These are phyloP conservation scores for Pseudocercospora fijiensis DNA, from an alignment of 2,329 filamentous ascomycete genomes.

Conservation along the genomic window DNA sequence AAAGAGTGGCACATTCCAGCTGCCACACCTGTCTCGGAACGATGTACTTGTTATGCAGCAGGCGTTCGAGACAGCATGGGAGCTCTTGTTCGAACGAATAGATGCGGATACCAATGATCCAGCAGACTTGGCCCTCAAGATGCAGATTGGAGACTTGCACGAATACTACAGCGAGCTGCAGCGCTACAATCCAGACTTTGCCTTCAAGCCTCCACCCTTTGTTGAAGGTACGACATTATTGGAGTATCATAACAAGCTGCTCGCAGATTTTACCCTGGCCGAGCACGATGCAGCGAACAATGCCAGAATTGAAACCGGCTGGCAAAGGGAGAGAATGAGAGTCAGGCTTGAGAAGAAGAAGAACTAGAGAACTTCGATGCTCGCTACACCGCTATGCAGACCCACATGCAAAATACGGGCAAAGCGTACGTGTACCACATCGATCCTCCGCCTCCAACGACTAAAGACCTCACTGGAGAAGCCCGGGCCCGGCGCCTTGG, in stretches of 20 bases:
- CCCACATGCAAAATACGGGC: background rate
- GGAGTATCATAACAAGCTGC: background rate
- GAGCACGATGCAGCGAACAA: background rate
- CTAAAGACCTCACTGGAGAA: background rate
- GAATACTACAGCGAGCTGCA: background rate
- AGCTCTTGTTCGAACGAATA: background rate
- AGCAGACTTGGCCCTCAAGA: background rate
- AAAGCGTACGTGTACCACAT: background rate
- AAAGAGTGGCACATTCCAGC: conserved; percentile 18
- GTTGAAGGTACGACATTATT: background rate
- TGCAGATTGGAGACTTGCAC: background rate
- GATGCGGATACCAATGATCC: background rate
- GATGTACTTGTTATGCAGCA: conserved; percentile 22
- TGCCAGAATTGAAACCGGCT: background rate
- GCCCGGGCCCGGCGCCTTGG: background rate
- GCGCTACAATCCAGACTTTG: background rate
- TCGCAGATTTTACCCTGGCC: background rate
- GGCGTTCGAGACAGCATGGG: background rate
- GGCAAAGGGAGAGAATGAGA: background rate
- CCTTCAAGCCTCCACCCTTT: background rate
- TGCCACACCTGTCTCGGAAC: conserved; percentile 34
- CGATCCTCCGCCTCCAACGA: background rate
- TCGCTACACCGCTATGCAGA: background rate
- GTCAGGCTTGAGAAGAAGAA: background rate
- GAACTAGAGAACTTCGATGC: background rate